Conservation (phyloP, 768 basidiomycete genomes). For the Hydnomerulius pinastri region DNA sequence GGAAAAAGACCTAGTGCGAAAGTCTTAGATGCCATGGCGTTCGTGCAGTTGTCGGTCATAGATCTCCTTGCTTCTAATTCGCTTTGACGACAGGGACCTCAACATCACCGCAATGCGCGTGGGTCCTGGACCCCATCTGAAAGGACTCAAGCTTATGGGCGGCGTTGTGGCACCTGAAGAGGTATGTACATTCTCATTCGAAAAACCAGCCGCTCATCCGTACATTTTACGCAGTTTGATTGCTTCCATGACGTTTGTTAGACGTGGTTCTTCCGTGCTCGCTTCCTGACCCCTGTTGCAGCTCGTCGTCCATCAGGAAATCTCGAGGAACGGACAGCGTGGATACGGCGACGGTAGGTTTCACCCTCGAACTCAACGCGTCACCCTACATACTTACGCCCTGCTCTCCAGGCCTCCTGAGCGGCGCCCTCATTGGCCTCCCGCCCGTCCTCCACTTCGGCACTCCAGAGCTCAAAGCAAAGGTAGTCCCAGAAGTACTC, state of each 20-base stretch:
- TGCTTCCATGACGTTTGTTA: slow-evolving; percentile 77
- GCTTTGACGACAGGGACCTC: slow-evolving; percentile 28
- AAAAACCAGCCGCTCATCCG: slow-evolving; percentile 1
- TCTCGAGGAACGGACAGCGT: slow-evolving; percentile 64
- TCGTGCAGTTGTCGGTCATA: slow-evolving; percentile 11
- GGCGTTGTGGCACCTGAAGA: slow-evolving; percentile 79
- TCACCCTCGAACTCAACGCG: not conserved
- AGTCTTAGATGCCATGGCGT: slow-evolving; percentile 59
- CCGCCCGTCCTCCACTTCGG: slow-evolving; percentile 88
- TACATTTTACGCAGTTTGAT: slow-evolving; percentile 54
- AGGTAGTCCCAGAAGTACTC: slow-evolving; percentile 67
- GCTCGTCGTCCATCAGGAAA: slow-evolving; percentile 80
- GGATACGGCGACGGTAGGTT: slow-evolving; percentile 77
- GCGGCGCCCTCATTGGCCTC: slow-evolving; percentile 79
- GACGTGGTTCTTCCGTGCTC: not conserved
- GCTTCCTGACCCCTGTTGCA: slow-evolving; percentile 25
- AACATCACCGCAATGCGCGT: slow-evolving; percentile 61
- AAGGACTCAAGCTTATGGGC: slow-evolving; percentile 74
- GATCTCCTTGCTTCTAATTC: not conserved
- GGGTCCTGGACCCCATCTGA: slow-evolving; percentile 79
- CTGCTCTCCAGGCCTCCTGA: slow-evolving; percentile 57
- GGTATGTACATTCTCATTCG: slow-evolving; percentile 34
- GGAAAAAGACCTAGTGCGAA: slow-evolving; percentile 56
- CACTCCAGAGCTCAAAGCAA: slow-evolving; percentile 54
- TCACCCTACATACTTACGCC: not conserved